Evolutionary conservation across 176 grass and related monocot genomes (phyloP), one percentile per base, ranked within the genome.

Genomic region (Phyllostachys edulis): DNA sequence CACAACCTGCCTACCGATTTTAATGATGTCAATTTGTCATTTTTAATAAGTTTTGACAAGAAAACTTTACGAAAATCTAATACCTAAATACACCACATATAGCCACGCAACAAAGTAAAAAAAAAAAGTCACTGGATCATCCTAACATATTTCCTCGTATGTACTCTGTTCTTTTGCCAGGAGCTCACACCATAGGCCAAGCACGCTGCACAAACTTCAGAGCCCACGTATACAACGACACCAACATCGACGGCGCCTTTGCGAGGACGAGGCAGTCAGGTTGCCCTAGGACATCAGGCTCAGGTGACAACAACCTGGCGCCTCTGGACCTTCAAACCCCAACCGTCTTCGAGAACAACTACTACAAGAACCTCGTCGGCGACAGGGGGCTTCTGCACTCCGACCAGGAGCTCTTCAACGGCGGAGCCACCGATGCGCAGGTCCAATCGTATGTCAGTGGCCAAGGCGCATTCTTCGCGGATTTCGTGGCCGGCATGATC

Each of bases 401-500:
- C 1, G 92, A 97, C 49, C 92, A 94, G 88, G 90, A 87, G 84
- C 88, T 97, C 64, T 94, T 94, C 88, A 92, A 87, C 12, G 64
- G 83, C 36, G 82, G 34, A 6, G 17, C 85, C 3, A 89, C 90
- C 2, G 82, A 90, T 1, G 21, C 64, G 0, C 79, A 59, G 9
- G 93, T 95, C 4, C 67, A 64, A 14, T 69, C 77, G 0, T 95
- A 95, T 2, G 78, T 63, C 3, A 70, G 13, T 3, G 84, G 78
- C 64, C 86, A 82, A 3, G 55, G 77, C 38, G 6, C 69, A 0
- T 94, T 95, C 55, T 92, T 90, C 29, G 15, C 20, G 0, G 93
- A 95, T 32, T 95, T 95, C 10, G 85, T 88, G 7, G 12, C 78
- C 0, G 88, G 85, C 4, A 95, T 95, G 93, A 88, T 86, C 65